Evolutionary conservation across 345 rosid species (phyloP), one percentile per base, ranked within the genome.

Genomic region (Populus alba): DNA sequence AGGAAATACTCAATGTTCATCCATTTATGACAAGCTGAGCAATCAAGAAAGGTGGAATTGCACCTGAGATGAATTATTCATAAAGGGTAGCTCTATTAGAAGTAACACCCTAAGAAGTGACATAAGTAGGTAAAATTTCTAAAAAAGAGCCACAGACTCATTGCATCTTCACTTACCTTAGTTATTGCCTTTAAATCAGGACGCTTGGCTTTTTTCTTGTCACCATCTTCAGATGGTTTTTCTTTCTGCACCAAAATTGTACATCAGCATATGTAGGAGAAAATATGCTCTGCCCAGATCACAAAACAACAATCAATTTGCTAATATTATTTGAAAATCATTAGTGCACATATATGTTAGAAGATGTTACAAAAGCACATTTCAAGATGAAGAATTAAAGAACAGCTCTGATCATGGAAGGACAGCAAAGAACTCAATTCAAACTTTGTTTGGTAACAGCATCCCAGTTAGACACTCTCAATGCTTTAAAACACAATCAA

Each of bases 161-260:
- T 33, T 43, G 51, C n/a, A 81, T 16, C 39, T 70, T 53, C 20
- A 87, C 94, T 79, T 90, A 83, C 98, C 97, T 89, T 86, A n/a
- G 94, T 68, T 68, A 89, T 43, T 29, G 94, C 97, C 86, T 92
- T 96, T 81, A 96, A 75, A 78, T 96, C 97, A 66, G 99, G 94
- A 79, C 98, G 89, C 76, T 78, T 90, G 78, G 87, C 71, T 80
- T 74, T 82, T 20, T 35, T 4, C 67, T 84, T 85, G 8, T 22
- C 80, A 15, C 72, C 82, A 18, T 67, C 88, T 72, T 81, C 75
- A 75, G 79, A n/a, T 25, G 70, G 76, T 68, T 63, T 68, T 31
- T 77, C 79, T 77, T 84, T 83, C 94, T 88, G 86, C 83, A 85
- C 59, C 22, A 62, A 68, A 70, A 77, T 20, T 62, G 38, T 10